Percentiles rank a stretch among this genome's conserved stretches.
phyloP scores from a whole-genome alignment of 768 basidiomycete species.

The Lentinus tigrinus region DNA sequence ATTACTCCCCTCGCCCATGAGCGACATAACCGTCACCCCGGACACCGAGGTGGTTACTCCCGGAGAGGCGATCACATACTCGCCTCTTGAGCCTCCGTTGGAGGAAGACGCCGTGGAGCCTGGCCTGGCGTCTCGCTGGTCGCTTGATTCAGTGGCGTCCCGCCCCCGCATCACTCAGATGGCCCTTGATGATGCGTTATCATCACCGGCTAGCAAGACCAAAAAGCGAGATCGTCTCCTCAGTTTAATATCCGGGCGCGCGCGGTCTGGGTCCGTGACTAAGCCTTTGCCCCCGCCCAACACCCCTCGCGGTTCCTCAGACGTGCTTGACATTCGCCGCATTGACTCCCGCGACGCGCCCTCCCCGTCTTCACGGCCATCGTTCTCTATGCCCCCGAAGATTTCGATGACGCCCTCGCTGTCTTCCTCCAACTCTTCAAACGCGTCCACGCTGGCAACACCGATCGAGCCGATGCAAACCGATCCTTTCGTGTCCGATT shows the following conservation, averaged over 20 bases:
- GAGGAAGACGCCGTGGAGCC: slow-evolving; percentile 4
- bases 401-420: slow-evolving; percentile 7
- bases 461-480: slow-evolving; percentile 17
- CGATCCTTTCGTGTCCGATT: slow-evolving; percentile 21
- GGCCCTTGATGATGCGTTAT: slow-evolving; percentile 15
- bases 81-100: slow-evolving; percentile 1
- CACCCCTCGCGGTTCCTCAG: slow-evolving; percentile 16
- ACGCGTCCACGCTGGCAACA: slow-evolving; percentile 21
- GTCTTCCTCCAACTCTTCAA: slow-evolving; percentile 19
- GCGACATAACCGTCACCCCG: slow-evolving; percentile 7
- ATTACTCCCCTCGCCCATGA: slow-evolving; percentile 14
- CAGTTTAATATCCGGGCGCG: slow-evolving; percentile 28
- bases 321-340: slow-evolving; percentile 20
- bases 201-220: slow-evolving; percentile 15
- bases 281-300: slow-evolving; percentile 21
- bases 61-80: slow-evolving; percentile 12
- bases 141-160: slow-evolving; percentile 26
- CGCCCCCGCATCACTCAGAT: slow-evolving; percentile 18
- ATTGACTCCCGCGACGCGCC: slow-evolving; percentile 10
- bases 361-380: slow-evolving; percentile 13
- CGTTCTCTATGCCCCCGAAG: slow-evolving; percentile 7
- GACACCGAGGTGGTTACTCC: slow-evolving; percentile 9
- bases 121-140: slow-evolving; percentile 28
- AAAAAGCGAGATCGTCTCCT: slow-evolving; percentile 28
- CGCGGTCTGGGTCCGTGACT: slow-evolving; percentile 25